These are phyloP conservation scores for Paramyrothecium sp. DNA, from an alignment of 2,329 filamentous ascomycete species.

Conservation along the genomic window DNA sequence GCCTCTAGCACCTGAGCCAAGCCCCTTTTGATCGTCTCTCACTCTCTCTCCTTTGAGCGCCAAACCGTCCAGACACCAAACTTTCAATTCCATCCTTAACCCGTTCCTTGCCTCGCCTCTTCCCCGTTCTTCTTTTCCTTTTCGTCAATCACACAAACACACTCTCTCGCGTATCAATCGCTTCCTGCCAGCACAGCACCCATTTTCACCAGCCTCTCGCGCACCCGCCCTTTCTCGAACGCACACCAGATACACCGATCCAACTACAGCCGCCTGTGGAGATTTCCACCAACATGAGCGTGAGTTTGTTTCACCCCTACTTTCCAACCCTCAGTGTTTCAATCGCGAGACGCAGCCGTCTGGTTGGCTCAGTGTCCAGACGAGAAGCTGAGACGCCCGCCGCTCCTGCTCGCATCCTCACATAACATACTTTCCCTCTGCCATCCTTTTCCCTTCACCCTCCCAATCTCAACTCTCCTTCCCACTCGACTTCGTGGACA, in stretches of 20 bases:
- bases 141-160: too few relatives aligned
- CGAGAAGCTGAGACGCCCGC: not conserved
- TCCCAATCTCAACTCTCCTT: not conserved
- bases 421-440: not conserved
- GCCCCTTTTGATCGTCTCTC: not conserved
- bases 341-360: not conserved
- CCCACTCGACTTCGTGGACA: slow-evolving; percentile 2
- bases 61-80: not conserved
- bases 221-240: not conserved
- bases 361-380: not conserved
- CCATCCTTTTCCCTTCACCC: not conserved
- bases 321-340: slow-evolving; percentile 12
- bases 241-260: too few relatives aligned
- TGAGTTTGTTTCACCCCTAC: slow-evolving; percentile 21
- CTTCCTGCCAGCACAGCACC: too few relatives aligned
- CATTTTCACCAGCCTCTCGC: not conserved
- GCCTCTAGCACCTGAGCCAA: not conserved
- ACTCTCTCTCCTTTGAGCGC: not conserved
- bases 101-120: not conserved
- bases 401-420: not conserved
- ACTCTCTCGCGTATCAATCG: too few relatives aligned
- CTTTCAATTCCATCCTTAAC: not conserved
- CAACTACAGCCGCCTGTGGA: too few relatives aligned
- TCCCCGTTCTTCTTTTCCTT: not conserved
- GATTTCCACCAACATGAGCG: slow-evolving; percentile 21